Base-by-base conservation (phyloP, 2,329 filamentous ascomycete species). In the Calonectria crousiana region DNA sequence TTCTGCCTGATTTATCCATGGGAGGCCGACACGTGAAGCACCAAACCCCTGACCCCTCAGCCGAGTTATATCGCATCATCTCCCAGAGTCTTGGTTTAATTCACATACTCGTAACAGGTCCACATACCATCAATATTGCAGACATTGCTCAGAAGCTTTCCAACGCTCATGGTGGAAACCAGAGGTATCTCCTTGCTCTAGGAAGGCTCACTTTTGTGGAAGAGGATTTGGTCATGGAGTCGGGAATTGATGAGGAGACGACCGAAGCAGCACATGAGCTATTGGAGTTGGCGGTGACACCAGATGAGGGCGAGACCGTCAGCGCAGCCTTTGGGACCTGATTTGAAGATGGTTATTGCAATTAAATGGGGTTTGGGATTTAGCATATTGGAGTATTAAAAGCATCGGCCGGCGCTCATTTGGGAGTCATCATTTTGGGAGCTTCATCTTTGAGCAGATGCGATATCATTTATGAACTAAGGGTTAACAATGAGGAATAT, bases 121-220 rank as follows among this genome's bases (percentile, higher is more conserved):
- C 87, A 0, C 76, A 81, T 14, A 90, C 88, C 2, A 84, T 87
- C 0, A 82, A 86, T 58, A 76, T 84, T 8, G 86, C 86, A 26
- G 91, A 96, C 77, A 91, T 97, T 75, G 90, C 92, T 64, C 89
- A 90, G 64, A 97, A 96, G 83, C 87, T 98, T 6, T 88, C 90
- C 0, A 90, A 90, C 11, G 90, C 94, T 0, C 89, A 91, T 6
- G 95, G 95, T 4, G 94, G 93, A 0, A 91, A 92, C 67, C 95
- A 98, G 81, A 95, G 95, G 67, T 96, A 97, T 80, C 87, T 97
- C 1, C 90, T 98, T 13, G 92, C 92, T 2, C 86, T 99, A 56
- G 95, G 95, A 0, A 87, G 96, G 52, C 86, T 98, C n/a, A 95
- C 95, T 0, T 98, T 98, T 83, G 93, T 92, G 8, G 91, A 92